Conservation (phyloP, 345 rosid species). For the Arabis hirsuta region DNA sequence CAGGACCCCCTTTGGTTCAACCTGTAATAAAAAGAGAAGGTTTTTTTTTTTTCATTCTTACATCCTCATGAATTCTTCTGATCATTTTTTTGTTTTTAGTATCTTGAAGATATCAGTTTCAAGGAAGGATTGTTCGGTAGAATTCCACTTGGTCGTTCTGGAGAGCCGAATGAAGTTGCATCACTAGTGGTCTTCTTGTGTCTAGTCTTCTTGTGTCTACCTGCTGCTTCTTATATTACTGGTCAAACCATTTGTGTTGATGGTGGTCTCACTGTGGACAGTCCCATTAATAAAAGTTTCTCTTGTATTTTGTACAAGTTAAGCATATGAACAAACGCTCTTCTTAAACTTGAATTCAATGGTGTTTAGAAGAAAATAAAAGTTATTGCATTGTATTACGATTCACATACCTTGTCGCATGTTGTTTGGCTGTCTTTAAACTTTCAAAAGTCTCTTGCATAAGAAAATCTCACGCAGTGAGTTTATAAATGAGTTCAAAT, state of each 20-base stretch:
- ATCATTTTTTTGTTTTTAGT: slow-evolving; percentile 1
- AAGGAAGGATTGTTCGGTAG: slow-evolving; percentile 28
- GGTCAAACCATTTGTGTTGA: slow-evolving; percentile 60
- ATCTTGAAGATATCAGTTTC: slow-evolving; percentile 10
- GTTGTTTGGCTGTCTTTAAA: no score
- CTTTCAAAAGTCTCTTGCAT: no score
- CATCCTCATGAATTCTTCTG: not conserved
- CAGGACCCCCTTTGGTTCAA: slow-evolving; percentile 50
- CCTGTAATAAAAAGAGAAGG: not conserved
- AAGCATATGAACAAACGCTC: no score
- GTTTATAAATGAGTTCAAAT: no score
- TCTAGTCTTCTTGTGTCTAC: slow-evolving; percentile 58
- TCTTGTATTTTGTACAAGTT: no score
- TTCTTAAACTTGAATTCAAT: no score
- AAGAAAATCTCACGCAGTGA: no score
- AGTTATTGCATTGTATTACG: no score
- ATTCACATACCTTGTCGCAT: no score
- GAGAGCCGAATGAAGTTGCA: slow-evolving; percentile 58
- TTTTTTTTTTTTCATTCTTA: not conserved
- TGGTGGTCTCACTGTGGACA: slow-evolving; percentile 44
- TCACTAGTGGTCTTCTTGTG: slow-evolving; percentile 58
- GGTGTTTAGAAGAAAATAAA: no score
- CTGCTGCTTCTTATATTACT: slow-evolving; percentile 60
- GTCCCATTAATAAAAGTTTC: no score
- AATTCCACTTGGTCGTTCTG: slow-evolving; percentile 52